A percentile compares a stretch with the other conserved stretches of the same genome.
These are phyloP conservation scores for Leccinum angustisporum DNA, from an alignment of 1,284 basidiomycete genomes.

Conservation along the genomic window DNA sequence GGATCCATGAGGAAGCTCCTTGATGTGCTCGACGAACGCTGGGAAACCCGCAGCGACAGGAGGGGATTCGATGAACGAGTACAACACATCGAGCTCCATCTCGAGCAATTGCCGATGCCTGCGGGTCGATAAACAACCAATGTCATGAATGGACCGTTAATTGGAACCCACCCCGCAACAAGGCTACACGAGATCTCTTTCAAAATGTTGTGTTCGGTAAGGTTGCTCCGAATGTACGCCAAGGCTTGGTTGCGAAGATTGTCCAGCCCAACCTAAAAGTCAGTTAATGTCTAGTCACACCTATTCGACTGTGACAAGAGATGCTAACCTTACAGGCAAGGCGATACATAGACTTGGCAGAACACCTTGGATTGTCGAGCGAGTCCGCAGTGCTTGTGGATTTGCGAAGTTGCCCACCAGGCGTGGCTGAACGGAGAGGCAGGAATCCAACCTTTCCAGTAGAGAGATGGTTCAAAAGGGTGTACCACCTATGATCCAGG, in stretches of 20 bases:
- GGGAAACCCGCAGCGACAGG: background rate
- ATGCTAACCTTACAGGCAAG: background rate
- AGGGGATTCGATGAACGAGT: background rate
- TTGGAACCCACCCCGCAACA: background rate
- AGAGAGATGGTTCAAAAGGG: background rate
- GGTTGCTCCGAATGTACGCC: background rate
- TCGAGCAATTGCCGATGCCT: background rate
- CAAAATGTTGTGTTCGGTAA: background rate
- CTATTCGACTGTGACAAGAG: background rate
- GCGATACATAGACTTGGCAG: background rate
- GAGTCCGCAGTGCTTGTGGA: background rate
- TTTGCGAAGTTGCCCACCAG: background rate
- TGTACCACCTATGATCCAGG: background rate
- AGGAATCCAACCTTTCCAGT: background rate
- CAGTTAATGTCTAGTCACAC: background rate
- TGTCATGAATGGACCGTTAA: background rate
- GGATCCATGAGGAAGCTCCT: background rate
- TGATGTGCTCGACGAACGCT: background rate
- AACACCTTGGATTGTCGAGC: background rate
- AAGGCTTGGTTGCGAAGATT: background rate
- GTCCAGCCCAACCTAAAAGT: background rate
- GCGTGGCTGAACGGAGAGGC: background rate
- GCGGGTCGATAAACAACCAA: background rate
- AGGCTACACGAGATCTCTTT: background rate
- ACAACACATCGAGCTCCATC: background rate